Evolutionary conservation across 345 rosid genomes (phyloP).

Genomic region (Salix exigua): DNA sequence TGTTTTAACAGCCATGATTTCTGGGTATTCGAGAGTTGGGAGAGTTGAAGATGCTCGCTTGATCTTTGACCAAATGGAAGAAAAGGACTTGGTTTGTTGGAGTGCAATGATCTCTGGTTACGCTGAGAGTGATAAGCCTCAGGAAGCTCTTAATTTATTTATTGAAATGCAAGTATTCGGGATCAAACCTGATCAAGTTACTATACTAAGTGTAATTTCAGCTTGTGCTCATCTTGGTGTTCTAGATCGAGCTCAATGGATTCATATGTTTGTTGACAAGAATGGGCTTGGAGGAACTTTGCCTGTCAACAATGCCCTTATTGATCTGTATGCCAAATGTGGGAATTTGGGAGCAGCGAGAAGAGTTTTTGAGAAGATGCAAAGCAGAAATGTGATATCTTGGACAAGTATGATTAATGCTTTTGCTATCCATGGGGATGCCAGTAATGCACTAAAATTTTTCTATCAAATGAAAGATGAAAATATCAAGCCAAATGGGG

Average conservation of each 20-base stretch:
- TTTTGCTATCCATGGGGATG: conserved; percentile 17
- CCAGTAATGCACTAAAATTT: conserved; percentile 6
- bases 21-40: conserved; percentile 47
- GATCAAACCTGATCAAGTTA: conserved; percentile 13
- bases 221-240: conserved; percentile 12
- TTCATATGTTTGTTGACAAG: conserved; percentile 5
- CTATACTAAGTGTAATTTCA: conserved; percentile 9
- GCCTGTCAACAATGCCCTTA: conserved; percentile 7
- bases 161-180: conserved; percentile 8
- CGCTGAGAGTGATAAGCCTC: conserved; percentile 10
- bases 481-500: conserved; percentile 9
- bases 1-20: conserved; percentile 47
- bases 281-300: conserved; percentile 11
- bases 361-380: conserved; percentile 13
- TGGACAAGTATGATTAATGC: conserved; percentile 21
- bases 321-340: conserved; percentile 19
- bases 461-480: conserved; percentile 9
- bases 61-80: conserved; percentile 9
- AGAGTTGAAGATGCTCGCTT: conserved; percentile 46
- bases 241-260: conserved; percentile 5
- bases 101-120: conserved; percentile 15
- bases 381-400: conserved; percentile 13
- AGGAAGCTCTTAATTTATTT: conserved; percentile 9
- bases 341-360: conserved; percentile 14
- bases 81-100: conserved; percentile 14